Base-by-base conservation (phyloP, 495 filamentous ascomycete genomes). In the Hypoxylon lenormandii region DNA sequence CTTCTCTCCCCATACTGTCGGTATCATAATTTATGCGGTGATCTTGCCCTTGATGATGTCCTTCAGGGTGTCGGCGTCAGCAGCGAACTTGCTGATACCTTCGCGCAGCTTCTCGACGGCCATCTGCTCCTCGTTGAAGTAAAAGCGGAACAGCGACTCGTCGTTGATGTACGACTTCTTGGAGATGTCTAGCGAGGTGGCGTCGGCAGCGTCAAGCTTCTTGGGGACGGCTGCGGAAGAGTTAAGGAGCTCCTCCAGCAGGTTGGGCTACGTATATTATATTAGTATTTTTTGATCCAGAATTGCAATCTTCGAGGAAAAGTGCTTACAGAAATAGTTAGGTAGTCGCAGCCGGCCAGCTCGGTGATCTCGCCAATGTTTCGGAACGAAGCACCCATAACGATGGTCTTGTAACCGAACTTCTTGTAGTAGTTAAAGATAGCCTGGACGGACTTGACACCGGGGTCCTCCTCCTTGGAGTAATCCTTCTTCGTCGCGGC, bases 401-500 rank as follows among this genome's bases (percentile, higher is more conserved):
- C 95, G 74, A 96, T 96, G 79, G 95, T 98, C 73, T 95, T 94
- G 88, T 99, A 97, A 76, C 91, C 93, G 81, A 85, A 90, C 86
- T 97, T 99, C 92, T 99, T 99, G 89, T 99, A 99, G 91, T 99
- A 99, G 86, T 99, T 96, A 90, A 91, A 99, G 86, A 99, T 99
- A 78, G 72, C 75, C 87, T 97, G 87, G 74, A 99, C 96, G 72
- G 90, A 93, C 85, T 93, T 89, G 82, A 99, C 95, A 82, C 95
- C 95, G 56, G 95, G 95, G 86, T 99, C 95, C 72, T 98, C 93
- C 78, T 90, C 77, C 73, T 91, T 83, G 74, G 84, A 74, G 88
- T 93, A 99, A 48, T 94, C 90, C 86, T 93, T 95, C 88, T 96
- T 96, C 74, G 90, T 93, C 64, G 89, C 84, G 51, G 92, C 92